phyloP scores from a whole-genome alignment of 139 green algal species.

The Marvania coccoides region DNA sequence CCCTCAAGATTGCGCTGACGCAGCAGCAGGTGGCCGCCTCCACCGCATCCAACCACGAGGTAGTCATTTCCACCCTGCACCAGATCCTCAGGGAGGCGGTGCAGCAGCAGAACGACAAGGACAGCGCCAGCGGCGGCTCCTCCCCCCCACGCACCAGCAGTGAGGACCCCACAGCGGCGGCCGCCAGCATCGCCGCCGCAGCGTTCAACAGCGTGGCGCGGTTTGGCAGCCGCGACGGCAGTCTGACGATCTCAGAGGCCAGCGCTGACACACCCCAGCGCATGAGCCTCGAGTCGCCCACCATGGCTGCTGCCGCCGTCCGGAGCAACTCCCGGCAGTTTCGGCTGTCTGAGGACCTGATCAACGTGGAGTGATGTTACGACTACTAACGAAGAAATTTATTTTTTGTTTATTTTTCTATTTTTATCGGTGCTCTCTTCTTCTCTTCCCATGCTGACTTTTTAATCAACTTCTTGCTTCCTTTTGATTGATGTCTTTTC shows the following conservation, averaged over 20 bases:
- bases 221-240: background rate
- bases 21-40: slow-evolving; percentile 24
- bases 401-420: background rate
- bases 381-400: background rate
- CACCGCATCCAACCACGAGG: slow-evolving; percentile 21
- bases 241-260: background rate
- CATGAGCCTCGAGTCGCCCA: background rate
- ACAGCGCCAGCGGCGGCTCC: background rate
- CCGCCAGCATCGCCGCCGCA: background rate
- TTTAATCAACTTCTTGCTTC: background rate
- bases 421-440: background rate
- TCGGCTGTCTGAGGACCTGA: background rate
- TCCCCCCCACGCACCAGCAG: background rate
- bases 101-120: slow-evolving; percentile 2
- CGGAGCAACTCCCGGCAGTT: background rate
- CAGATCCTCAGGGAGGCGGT: slow-evolving; percentile 22
- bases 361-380: background rate
- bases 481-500: background rate
- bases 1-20: slow-evolving; percentile 24
- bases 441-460: background rate
- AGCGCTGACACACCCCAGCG: background rate
- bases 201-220: background rate
- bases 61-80: slow-evolving; percentile 27
- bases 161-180: background rate
- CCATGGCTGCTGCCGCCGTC: background rate